These are phyloP conservation scores for Gnomoniopsis smithogilvyi DNA, from an alignment of 2,329 filamentous ascomycete genomes.

Conservation along the genomic window DNA sequence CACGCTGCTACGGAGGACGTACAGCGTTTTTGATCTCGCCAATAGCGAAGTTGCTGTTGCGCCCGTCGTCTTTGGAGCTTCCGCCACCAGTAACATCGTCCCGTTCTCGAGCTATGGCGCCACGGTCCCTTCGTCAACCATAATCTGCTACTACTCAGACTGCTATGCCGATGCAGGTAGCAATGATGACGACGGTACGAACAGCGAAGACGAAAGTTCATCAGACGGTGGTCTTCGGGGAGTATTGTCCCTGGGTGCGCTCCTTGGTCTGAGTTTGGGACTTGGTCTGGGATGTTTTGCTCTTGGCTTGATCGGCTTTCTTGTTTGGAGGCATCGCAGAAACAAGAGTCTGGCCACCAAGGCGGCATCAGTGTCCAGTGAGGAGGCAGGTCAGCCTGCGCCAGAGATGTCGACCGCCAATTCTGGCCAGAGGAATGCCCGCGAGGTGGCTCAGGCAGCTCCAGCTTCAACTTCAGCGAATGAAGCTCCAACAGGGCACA, in stretches of 20 bases:
- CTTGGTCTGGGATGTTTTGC: conserved; percentile 3
- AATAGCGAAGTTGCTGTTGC: conserved; percentile 31
- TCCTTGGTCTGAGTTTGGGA: conserved; percentile 11
- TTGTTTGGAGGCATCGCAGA: conserved; percentile 11
- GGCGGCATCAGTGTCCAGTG: background rate
- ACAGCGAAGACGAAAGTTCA: background rate
- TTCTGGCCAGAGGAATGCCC: background rate
- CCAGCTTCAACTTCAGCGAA: background rate
- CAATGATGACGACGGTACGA: background rate
- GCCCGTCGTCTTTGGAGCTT: conserved; percentile 23
- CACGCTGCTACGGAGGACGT: conserved; percentile 27
- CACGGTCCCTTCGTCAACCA: conserved; percentile 24
- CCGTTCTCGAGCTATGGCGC: conserved; percentile 25
- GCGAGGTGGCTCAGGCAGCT: conserved; percentile 3
- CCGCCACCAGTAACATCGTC: conserved; percentile 22
- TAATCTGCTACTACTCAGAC: conserved; percentile 17
- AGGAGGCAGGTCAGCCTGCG: background rate
- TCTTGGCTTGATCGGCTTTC: conserved; percentile 3
- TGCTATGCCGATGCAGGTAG: conserved; percentile 1
- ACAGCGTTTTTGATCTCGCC: conserved; percentile 31
- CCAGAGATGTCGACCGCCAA: background rate
- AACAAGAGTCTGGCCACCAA: conserved; percentile 6
- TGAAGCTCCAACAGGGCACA: too few species aligned
- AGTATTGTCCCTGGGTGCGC: conserved; percentile 9
- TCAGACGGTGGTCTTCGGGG: background rate